Evolutionary conservation across 768 basidiomycete genomes (phyloP).

Genomic region (Fibroporia radiculosa): DNA sequence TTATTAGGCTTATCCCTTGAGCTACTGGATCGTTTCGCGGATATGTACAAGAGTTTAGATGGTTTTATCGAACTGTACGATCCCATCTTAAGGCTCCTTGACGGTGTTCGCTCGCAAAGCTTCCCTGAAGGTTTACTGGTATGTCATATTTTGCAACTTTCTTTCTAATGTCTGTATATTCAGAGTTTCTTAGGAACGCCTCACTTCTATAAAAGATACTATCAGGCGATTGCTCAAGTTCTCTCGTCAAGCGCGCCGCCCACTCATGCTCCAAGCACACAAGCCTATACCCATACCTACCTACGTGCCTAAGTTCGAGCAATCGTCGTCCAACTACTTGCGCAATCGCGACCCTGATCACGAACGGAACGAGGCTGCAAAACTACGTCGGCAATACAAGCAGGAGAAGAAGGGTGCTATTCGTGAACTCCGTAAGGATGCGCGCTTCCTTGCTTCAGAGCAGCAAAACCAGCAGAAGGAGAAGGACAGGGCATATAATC

Average conservation of each 20-base stretch:
- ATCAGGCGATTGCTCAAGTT: constrained; percentile 66
- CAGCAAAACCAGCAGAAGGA: constrained; percentile 77
- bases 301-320: constrained; percentile 91
- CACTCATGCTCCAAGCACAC: constrained; percentile 83
- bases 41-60: constrained; percentile 68
- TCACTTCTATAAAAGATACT: constrained; percentile 39
- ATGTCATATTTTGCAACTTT: constrained; percentile 15
- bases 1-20: constrained; percentile 54
- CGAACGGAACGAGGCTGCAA: constrained; percentile 80
- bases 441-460: constrained; percentile 84
- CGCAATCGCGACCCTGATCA: constrained; percentile 86
- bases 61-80: constrained; percentile 82
- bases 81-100: constrained; percentile 57
- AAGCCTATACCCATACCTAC: constrained; percentile 94
- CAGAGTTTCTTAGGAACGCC: constrained; percentile 36
- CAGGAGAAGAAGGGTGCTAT: constrained; percentile 97
- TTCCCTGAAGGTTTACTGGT: constrained; percentile 55
- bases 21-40: constrained; percentile 61
- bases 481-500: constrained; percentile 77
- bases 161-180: constrained; percentile 3
- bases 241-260: constrained; percentile 60
- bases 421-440: constrained; percentile 91
- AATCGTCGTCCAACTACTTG: constrained; percentile 62
- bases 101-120: constrained; percentile 36
- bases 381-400: constrained; percentile 83